Base-by-base conservation (phyloP, 208 protist species). In the Acanthamoeba healyi region DNA sequence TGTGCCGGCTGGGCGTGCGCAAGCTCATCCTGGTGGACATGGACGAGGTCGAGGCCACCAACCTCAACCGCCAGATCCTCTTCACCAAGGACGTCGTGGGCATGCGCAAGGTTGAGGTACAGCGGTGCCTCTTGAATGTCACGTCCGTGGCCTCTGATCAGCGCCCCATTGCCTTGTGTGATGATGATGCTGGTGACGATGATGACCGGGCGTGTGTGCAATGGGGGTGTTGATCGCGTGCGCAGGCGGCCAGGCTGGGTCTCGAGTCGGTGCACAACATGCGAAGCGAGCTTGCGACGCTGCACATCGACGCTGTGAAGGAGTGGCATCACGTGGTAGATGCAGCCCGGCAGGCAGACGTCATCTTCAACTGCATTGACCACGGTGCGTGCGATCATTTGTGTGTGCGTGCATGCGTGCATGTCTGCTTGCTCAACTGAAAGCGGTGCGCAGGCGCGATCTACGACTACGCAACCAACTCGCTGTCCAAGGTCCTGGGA, bases 311-410 rank as follows among this genome's bases (percentile, higher is more conserved):
- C n/a, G 79, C 79, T 42, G 79, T 87, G 10, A 12, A 58, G 9
- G 79, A 87, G 29, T 87, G 79, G 79, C 79, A 51, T n/a, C 42
- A 12, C 17, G 79, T 87, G 26, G 79, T 61, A 36, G 79, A 10
- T 24, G 79, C 46, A 9, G 40, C 49, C 6, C 49, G 46, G 9
- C 49, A 87, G n/a, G 38, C 79, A 6, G 40, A 63, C 44, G 79
- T 87, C 42, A 61, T 87, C 79, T 87, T 87, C 44, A 87, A 87
- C 44, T 87, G 79, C 46, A 87, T 87, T 12, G 79, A 87, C 29
- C 49, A 87, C 32, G 79, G 79, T 54, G 9, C 10, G 10, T 54
- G 10, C 10, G 6, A 6, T 6, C 15, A 6, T 15, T 6, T n/a
- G n/a, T n/a, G n/a, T n/a, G n/a, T n/a, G n/a, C n/a, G n/a, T n/a